These are phyloP conservation scores for Cystobasidium slooffiae DNA, from an alignment of 1,284 basidiomycete species.

Conservation along the genomic window DNA sequence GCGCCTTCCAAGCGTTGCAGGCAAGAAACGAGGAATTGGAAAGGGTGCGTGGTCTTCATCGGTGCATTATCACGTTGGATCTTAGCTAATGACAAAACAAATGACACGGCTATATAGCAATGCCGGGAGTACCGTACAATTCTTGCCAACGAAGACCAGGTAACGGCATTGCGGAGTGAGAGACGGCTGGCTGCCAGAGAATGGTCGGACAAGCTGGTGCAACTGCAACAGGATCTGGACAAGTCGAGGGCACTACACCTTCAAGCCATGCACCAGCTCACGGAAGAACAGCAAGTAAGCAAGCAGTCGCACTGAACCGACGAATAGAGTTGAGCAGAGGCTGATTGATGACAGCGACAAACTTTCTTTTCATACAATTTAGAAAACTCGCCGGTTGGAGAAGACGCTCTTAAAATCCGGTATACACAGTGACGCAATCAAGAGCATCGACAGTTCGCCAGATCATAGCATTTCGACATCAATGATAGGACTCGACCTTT, in stretches of 20 bases:
- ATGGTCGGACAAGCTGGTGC: conserved; percentile 53
- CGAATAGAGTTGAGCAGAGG: background rate
- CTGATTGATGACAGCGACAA: background rate
- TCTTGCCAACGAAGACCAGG: conserved; percentile 39
- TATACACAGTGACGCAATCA: background rate
- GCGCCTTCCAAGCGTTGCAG: conserved; percentile 40
- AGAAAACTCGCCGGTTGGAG: conserved; percentile 33
- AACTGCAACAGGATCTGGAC: conserved; percentile 65
- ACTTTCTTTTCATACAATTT: background rate
- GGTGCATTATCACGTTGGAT: background rate
- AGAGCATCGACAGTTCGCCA: background rate
- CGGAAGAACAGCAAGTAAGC: conserved; percentile 51
- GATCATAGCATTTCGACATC: background rate
- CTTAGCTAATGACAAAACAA: background rate
- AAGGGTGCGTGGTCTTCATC: conserved; percentile 38
- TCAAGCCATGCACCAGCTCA: conserved; percentile 62
- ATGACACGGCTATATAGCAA: conserved; percentile 7
- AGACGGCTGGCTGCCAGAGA: conserved; percentile 61
- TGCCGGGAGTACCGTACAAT: conserved; percentile 42
- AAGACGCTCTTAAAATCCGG: conserved; percentile 23
- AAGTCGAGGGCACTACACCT: conserved; percentile 64
- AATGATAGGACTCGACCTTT: conserved; percentile 14
- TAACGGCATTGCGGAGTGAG: conserved; percentile 45
- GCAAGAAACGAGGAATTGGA: conserved; percentile 50
- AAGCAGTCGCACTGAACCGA: background rate